phyloP scores from a whole-genome alignment of 108 stramenopile genomes.

The Pseudonitzschia multistriata region DNA sequence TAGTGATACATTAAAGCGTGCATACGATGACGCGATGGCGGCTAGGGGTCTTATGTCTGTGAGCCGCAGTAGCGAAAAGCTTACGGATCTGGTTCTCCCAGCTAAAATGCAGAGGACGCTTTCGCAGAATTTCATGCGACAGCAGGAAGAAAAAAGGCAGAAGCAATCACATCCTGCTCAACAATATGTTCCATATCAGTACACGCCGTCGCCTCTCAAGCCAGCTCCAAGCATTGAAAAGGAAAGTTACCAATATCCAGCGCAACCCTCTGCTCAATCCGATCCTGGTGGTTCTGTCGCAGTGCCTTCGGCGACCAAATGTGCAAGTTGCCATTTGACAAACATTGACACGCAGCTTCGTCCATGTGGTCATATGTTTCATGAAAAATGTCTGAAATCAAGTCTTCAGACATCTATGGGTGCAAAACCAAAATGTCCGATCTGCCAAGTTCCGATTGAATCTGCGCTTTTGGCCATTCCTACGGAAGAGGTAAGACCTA shows the following conservation, averaged over 20 bases:
- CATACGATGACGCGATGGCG: conserved; percentile 89
- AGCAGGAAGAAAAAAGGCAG: conserved; percentile 49
- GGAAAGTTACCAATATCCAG: conserved; percentile 43
- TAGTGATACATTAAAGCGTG: conserved; percentile 71
- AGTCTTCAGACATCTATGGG: conserved; percentile 68
- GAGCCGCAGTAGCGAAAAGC: conserved; percentile 77
- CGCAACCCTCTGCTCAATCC: conserved; percentile 34
- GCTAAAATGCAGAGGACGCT: conserved; percentile 85
- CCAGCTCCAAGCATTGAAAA: neutral
- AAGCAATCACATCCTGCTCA: conserved; percentile 21
- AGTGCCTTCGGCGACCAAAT: conserved; percentile 76
- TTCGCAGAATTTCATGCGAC: conserved; percentile 78
- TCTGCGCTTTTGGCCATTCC: conserved; percentile 82
- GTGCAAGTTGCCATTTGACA: conserved; percentile 66
- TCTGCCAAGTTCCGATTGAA: conserved; percentile 72
- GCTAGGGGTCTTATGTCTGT: conserved; percentile 87
- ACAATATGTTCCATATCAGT: conserved; percentile 24
- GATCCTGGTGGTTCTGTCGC: conserved; percentile 45
- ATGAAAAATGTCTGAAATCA: conserved; percentile 84
- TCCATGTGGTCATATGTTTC: conserved; percentile 91
- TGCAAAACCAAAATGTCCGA: conserved; percentile 72
- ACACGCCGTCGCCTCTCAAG: conserved; percentile 12
- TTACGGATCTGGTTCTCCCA: conserved; percentile 83
- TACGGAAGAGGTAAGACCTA: conserved; percentile 58
- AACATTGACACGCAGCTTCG: conserved; percentile 88